Base-by-base conservation (phyloP, 371 early-diverging fungal species). In the Lichtheimia ornata region DNA sequence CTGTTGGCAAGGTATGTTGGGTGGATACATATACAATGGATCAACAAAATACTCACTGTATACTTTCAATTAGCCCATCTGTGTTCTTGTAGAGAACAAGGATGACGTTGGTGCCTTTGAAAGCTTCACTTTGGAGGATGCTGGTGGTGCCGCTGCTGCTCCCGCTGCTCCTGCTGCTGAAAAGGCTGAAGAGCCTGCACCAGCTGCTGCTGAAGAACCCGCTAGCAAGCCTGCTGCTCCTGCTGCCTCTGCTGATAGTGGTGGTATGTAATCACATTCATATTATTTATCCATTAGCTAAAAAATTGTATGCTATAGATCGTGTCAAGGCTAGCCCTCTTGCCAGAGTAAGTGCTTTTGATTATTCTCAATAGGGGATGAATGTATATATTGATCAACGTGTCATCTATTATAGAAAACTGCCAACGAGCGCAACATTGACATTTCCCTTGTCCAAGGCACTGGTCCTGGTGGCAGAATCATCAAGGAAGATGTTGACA, bases 381-480 rank as follows among this genome's bases (percentile, higher is more conserved):
- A 20, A 17, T 5, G 14, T 42, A 6, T 51, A 22, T 58, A 35
- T 18, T 54, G n/a, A 14, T 63, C 17, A 4, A 14, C 53, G 0
- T 40, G 22, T 22, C 22, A 22, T 22, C 2, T 22, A 2, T 44
- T 18, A 22, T 88, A 87, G 82, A 89, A 85, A 67, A 76, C 97
- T 51, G 98, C 99, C 54, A 86, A 86, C 58, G 91, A 93, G 71
- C 88, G 89, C 73, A 84, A 84, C 65, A 77, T 97, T 65, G 82
- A 88, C 54, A 84, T 99, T 60, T 77, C 82, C 56, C 77, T 86
- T 53, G 79, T 99, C 55, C 76, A 79, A 59, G 99, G 97, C 56
- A 81, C 96, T 57, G 99, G 98, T 35, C 97, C 97, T 41, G 72
- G 87, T 56, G 95, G 95, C 61, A 86, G 97, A 62, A 90, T 98